Evolutionary conservation across 148 eudicot species (phyloP), one percentile per base, ranked within the genome.

Genomic region (Persicaria maculosa): DNA sequence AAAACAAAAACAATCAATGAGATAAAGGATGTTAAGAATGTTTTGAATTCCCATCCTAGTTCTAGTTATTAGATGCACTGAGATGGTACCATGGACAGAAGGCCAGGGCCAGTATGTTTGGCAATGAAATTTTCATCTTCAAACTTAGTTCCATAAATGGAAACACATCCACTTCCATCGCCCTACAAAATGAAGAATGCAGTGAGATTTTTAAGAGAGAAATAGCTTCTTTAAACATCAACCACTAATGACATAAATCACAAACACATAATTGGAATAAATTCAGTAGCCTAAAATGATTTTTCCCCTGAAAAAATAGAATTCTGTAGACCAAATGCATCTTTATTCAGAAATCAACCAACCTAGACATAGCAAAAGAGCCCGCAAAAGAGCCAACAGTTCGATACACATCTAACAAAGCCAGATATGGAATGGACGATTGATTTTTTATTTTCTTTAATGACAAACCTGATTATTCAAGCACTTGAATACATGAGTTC

Each of bases 51-150:
- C 55, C 55, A 15, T 15, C 4, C 5, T 6, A 52, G 40, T 31
- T 31, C 40, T 31, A 31, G 40, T 31, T 31, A 31, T 31, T 31
- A 31, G 40, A 31, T 31, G 40, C 40, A 31, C 40, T 31, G 40
- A 31, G 40, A 31, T 2, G 40, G 40, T 31, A 31, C 40, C 40
- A 31, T 31, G 40, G 40, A 31, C 40, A 31, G 40, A 31, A 31
- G 40, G 40, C 98, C 97, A 76, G 98, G 98, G 50, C 98, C 97
- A 70, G 98, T 94, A 83, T 94, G 98, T 82, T 94, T 91, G 47
- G 97, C 98, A 65, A 83, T 84, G 72, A 94, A 94, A 84, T 94
- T 93, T 83, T 94, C 98, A 84, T 94, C 98, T 55, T 94, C 98
- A 73, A 91, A 90, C 82, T 91, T 91, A 31, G 91, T 88, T 71